Evolutionary conservation across 2,329 filamentous ascomycete genomes (phyloP).

Genomic region (Colletotrichum sp.): DNA sequence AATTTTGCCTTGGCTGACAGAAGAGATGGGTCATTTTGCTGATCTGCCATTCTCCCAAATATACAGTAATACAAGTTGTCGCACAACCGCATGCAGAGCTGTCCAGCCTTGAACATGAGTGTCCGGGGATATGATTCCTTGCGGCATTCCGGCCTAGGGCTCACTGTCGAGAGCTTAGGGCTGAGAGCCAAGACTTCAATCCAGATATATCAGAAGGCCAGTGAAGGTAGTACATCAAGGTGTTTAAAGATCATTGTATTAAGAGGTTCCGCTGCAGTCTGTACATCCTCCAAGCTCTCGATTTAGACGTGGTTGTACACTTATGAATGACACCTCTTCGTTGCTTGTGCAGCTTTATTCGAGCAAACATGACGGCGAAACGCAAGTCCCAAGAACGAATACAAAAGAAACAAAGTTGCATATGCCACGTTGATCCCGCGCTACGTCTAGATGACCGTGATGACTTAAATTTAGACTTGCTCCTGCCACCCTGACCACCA

Average conservation of each 20-base stretch:
- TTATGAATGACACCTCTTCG: too few species aligned
- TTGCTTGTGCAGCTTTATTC: too few species aligned
- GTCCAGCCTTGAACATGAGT: rapidly evolving
- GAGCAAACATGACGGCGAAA: too few species aligned
- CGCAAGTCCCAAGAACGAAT: not conserved
- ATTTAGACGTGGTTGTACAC: rapidly evolving
- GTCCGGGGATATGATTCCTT: not conserved
- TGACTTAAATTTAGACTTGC: not conserved
- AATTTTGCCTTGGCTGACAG: too few species aligned
- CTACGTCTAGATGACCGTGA: not conserved
- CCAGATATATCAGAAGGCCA: too few species aligned
- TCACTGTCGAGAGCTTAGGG: not conserved
- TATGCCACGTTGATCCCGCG: not conserved
- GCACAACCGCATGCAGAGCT: not conserved
- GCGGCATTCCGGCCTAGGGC: not conserved
- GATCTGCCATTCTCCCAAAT: too few species aligned
- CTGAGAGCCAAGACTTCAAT: not conserved
- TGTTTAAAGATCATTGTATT: not conserved
- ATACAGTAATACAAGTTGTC: rapidly evolving
- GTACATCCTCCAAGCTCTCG: too few species aligned
- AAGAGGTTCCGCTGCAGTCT: too few species aligned
- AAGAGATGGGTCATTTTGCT: too few species aligned
- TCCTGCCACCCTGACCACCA: not conserved
- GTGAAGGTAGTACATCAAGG: not conserved
- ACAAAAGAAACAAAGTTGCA: not conserved